Base-by-base conservation (phyloP, 2,329 filamentous ascomycete species). In the Trichoderma atroviride region DNA sequence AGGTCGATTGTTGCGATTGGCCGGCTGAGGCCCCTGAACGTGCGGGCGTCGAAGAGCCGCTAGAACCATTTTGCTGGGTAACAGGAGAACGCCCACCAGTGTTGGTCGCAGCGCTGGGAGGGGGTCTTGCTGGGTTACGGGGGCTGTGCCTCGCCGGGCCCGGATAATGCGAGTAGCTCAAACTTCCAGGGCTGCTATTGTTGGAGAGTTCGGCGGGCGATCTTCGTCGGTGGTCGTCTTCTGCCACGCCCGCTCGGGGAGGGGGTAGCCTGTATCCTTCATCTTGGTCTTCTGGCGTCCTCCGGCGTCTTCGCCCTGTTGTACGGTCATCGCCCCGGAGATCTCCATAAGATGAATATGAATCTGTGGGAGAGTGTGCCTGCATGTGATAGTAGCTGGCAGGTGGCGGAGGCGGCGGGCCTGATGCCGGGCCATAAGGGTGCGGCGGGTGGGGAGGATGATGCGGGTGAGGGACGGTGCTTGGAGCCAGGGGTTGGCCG, bases 401-500 rank as follows among this genome's bases (percentile, higher is more conserved):
- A 52, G 82, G 80, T 14, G 79, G 79, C 11, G 70, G 73, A 52
- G 70, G 74, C 43, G 71, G 71, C 53, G 72, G 73, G 37, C 68
- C 73, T 27, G 70, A 74, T 16, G 69, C 63, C 19, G 69, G 71
- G 37, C 69, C 67, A 53, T 70, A 74, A 11, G 74, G 71, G 69
- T 76, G 75, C 50, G 74, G 71, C 13, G 71, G 73, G 29, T 63
- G 60, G 24, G 24, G 43, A 27, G 24, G 70, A 71, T n/a, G 73
- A 50, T 70, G 73, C 11, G 65, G 52, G 16, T 63, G 66, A 59
- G 76, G 75, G n/a, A 76, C 73, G 19, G 76, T 70, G 55, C 74
- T 76, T 24, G 76, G 78, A n/a, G 80, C 80, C 53, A 88, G 73
- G 24, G 86, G 86, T 71, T 88, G 86, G 11, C 86, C 86, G 71